phyloP scores from a whole-genome alignment of 177 flowering plant species.

The Vitis hybrid region DNA sequence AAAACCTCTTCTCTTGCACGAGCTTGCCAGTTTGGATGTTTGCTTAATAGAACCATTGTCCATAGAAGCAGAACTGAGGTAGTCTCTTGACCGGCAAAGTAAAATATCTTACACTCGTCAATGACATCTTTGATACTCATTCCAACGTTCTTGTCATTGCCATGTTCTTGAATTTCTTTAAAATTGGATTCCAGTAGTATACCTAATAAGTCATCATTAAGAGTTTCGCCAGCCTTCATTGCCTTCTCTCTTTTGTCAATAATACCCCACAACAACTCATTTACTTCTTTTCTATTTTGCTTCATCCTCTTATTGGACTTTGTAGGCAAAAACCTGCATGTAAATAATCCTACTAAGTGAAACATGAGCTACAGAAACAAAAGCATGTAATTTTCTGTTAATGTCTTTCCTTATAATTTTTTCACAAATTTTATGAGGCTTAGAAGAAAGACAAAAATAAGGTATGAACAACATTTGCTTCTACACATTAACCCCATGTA shows the following conservation, averaged over 20 bases:
- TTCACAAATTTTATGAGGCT: too few relatives aligned
- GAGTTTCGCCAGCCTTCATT: constrained; percentile 17
- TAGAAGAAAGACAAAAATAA: too few relatives aligned
- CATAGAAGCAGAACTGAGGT: constrained; percentile 31
- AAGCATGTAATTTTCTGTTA: too few relatives aligned
- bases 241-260: constrained; percentile 23
- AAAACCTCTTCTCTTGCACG: constrained; percentile 10
- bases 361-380: too few relatives aligned
- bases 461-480: too few relatives aligned
- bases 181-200: constrained; percentile 28
- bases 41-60: constrained; percentile 31
- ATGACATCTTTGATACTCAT: constrained; percentile 37
- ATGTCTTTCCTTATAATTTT: too few relatives aligned
- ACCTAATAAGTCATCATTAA: constrained; percentile 27
- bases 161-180: constrained; percentile 19
- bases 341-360: neutral
- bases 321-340: constrained; percentile 19
- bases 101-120: constrained; percentile 41
- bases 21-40: constrained; percentile 29
- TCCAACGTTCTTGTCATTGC: constrained; percentile 14
- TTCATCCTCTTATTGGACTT: constrained; percentile 21
- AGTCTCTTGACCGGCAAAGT: constrained; percentile 43
- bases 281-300: constrained; percentile 8
- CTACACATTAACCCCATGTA: too few relatives aligned
- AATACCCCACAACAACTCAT: neutral